Evolutionary conservation across 2,329 filamentous ascomycete species (phyloP), one percentile per base, ranked within the genome.

Genomic region (Epichloe glyceriae): DNA sequence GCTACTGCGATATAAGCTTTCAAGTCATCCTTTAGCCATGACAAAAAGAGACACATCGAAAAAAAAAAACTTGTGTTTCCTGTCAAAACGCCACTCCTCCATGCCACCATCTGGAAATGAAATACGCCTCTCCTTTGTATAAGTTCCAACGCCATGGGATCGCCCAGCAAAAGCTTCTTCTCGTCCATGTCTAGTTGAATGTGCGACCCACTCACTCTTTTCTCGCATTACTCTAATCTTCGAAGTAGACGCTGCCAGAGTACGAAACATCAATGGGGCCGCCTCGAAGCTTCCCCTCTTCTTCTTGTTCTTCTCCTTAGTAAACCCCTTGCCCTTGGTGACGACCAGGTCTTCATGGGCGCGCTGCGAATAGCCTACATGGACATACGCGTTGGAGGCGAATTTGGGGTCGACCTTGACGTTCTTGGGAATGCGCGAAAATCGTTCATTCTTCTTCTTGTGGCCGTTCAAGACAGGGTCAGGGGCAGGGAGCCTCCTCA

Each of bases 241-340:
- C 89, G 68, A 98, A 98, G 72, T 95, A 96, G 72, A 95, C 86
- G 52, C 87, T 85, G 70, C 91, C 90, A 56, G 85, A 85, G 19
- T 83, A 82, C 14, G 76, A 70, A 49, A 91, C 86, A 64, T 98
- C 90, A 61, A 98, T 95, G 49, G 78, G 70, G 6, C 93, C 93
- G 43, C 93, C 93, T 46, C 86, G 82, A 95, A 98, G 57, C 85
- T 88, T 47, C 93, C 93, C 60, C 82, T 78, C 77, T 89, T 90
- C 78, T 89, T 93, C 77, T 98, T 98, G 72, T 98, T 98, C 82
- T 98, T 98, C 74, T 97, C 93, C 75, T 98, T 98, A 53, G 91
- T 97, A 71, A 98, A 98, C 4, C 88, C 89, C 73, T 96, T 97
- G 61, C 93, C 93, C 66, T 85, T 88, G 34, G 91, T 97, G 39